Conservation (phyloP, 345 rosid species). For the Eucalyptus erythrocorys region DNA sequence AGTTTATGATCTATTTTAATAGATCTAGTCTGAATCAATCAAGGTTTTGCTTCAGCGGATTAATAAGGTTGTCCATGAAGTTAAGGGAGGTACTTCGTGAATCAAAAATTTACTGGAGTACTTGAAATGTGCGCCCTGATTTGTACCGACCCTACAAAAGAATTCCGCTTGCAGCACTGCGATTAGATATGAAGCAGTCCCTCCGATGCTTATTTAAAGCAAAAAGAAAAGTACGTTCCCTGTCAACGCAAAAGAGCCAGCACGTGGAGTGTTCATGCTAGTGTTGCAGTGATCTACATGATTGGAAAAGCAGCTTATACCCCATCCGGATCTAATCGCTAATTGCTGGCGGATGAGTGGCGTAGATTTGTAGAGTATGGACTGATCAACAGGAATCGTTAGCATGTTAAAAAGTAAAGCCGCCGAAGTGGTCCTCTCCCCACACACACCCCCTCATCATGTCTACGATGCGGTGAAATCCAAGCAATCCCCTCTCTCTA, state of each 20-base stretch:
- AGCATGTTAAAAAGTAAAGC: neutral
- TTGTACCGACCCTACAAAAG: neutral
- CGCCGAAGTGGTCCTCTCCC: neutral
- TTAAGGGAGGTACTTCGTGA: neutral
- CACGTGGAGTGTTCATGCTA: neutral
- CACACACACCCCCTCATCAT: neutral
- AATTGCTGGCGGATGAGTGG: neutral
- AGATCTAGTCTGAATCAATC: rapidly evolving
- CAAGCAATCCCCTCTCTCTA: conserved; percentile 35
- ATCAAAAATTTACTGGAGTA: neutral
- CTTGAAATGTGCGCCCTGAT: neutral
- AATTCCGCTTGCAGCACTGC: neutral
- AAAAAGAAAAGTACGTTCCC: neutral
- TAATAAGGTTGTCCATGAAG: rapidly evolving
- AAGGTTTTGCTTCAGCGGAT: rapidly evolving
- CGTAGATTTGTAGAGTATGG: neutral
- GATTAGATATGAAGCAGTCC: neutral
- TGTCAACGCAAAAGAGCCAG: neutral
- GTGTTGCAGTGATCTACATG: neutral
- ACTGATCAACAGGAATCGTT: neutral
- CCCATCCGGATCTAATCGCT: neutral
- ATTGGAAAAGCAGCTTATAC: neutral
- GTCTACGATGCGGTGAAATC: conserved; percentile 52
- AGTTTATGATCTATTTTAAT: no score
- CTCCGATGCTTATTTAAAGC: neutral